These are phyloP conservation scores for Axilococcus clingmanii DNA, from an alignment of 139 green algal genomes.

Conservation along the genomic window DNA sequence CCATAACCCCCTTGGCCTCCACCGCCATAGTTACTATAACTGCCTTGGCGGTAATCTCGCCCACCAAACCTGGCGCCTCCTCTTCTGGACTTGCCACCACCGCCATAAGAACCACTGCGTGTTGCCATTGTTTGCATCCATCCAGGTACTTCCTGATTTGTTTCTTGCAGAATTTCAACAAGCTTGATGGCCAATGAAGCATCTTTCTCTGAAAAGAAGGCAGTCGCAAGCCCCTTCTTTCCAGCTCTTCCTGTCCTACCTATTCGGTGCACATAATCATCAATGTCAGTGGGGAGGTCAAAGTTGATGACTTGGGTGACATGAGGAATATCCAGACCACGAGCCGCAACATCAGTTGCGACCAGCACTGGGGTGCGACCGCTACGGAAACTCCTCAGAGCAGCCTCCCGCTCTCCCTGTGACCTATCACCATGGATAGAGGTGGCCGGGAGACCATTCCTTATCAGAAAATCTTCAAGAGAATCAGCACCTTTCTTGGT, in stretches of 20 bases:
- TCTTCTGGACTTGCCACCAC: slow-evolving; percentile 35
- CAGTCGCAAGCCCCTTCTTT: slow-evolving; percentile 95
- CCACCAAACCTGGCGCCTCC: slow-evolving; percentile 70
- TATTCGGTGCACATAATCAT: slow-evolving; percentile 83
- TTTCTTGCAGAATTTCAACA: slow-evolving; percentile 78
- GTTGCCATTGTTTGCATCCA: slow-evolving; percentile 78
- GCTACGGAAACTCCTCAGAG: slow-evolving; percentile 69
- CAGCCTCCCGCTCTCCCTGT: slow-evolving; percentile 73
- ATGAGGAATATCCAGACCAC: slow-evolving; percentile 85
- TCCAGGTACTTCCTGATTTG: slow-evolving; percentile 89
- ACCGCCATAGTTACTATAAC: slow-evolving; percentile 20
- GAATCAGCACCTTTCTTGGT: slow-evolving; percentile 94
- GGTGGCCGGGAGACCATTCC: slow-evolving; percentile 79
- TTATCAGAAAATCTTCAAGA: slow-evolving; percentile 84
- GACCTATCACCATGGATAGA: slow-evolving; percentile 93
- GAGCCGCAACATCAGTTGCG: slow-evolving; percentile 94
- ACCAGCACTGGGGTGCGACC: slow-evolving; percentile 76
- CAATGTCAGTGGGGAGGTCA: slow-evolving; percentile 74
- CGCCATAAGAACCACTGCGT: slow-evolving; percentile 46
- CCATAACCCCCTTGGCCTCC: slow-evolving; percentile 1
- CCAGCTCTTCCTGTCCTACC: slow-evolving; percentile 76
- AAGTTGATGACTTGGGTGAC: slow-evolving; percentile 83
- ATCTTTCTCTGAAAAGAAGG: slow-evolving; percentile 93
- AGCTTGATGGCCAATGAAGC: slow-evolving; percentile 61
- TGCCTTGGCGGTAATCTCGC: slow-evolving; percentile 78